phyloP scores from a whole-genome alignment of 331 rosid species.

The Malus hybrid region DNA sequence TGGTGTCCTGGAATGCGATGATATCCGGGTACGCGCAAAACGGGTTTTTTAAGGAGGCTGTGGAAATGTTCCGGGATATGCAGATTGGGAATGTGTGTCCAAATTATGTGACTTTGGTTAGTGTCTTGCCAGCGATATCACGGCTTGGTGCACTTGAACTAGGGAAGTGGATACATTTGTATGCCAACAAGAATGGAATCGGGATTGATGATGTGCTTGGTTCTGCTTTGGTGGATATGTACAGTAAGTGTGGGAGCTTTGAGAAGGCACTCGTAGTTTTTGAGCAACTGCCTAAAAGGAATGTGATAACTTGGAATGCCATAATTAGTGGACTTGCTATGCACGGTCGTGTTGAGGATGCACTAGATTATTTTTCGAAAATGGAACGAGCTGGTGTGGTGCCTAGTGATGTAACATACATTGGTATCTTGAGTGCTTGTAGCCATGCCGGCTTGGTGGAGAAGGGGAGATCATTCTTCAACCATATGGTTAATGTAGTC shows the following conservation, averaged over 20 bases:
- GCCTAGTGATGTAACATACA: conserved; percentile 58
- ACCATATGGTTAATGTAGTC: conserved; percentile 33
- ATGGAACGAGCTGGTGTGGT: conserved; percentile 36
- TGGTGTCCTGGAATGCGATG: conserved; percentile 61
- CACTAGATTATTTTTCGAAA: conserved; percentile 28
- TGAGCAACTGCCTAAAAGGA: conserved; percentile 37
- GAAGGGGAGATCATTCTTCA: conserved; percentile 37
- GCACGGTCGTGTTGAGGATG: conserved; percentile 41
- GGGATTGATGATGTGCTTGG: conserved; percentile 44
- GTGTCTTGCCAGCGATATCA: conserved; percentile 51
- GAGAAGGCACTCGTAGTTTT: conserved; percentile 60
- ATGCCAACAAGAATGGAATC: conserved; percentile 31
- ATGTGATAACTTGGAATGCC: conserved; percentile 54
- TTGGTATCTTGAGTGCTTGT: conserved; percentile 53
- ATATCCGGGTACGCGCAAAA: conserved; percentile 60
- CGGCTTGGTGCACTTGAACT: conserved; percentile 52
- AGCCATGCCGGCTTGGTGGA: conserved; percentile 62
- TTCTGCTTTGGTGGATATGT: conserved; percentile 62
- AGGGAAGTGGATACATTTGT: conserved; percentile 64
- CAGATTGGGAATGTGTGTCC: conserved; percentile 33
- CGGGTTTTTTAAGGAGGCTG: conserved; percentile 39
- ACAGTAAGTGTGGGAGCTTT: conserved; percentile 56
- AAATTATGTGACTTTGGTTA: conserved; percentile 49
- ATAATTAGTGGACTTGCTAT: conserved; percentile 49
- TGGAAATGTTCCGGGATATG: conserved; percentile 43